Percentiles rank a stretch among this genome's conserved stretches.
Evolutionary conservation across 371 early-diverging fungal genomes (phyloP).

Genomic region (Fennellomyces sp.): DNA sequence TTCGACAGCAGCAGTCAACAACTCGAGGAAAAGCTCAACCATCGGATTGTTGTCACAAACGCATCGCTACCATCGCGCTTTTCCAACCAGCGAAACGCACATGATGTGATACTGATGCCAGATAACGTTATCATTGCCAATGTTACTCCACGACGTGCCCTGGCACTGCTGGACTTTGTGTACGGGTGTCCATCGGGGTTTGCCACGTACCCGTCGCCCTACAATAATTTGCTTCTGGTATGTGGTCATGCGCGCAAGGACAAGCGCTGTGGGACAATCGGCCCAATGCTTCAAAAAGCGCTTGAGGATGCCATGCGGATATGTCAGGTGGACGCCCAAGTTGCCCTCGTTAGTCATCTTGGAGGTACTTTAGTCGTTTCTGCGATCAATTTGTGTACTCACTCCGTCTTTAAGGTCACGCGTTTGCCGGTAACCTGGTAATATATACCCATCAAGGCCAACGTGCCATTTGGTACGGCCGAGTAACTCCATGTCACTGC

Average conservation of each 20-base stretch:
- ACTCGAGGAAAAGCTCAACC: not conserved
- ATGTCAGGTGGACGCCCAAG: constrained; percentile 5
- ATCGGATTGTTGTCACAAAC: constrained; percentile 36
- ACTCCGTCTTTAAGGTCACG: constrained; percentile 24
- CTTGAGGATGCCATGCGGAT: constrained; percentile 24
- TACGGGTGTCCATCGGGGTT: constrained; percentile 32
- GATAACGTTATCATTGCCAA: constrained; percentile 45
- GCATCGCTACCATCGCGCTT: constrained; percentile 24
- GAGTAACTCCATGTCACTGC: constrained; percentile 45
- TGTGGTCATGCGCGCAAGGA: constrained; percentile 46
- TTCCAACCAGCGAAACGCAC: constrained; percentile 21
- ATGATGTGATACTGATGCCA: constrained; percentile 35
- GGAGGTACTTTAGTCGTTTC: no score
- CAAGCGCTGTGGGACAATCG: constrained; percentile 40
- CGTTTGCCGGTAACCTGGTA: constrained; percentile 45
- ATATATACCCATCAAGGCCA: constrained; percentile 38
- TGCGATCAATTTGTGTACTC: not conserved
- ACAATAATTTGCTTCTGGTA: constrained; percentile 25
- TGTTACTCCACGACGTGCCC: constrained; percentile 27
- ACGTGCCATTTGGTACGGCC: constrained; percentile 47
- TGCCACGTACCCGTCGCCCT: constrained; percentile 27
- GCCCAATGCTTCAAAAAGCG: constrained; percentile 31
- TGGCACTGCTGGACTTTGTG: constrained; percentile 32
- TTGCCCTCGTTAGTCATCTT: constrained; percentile 39
- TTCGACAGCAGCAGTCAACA: not conserved